Base-by-base conservation (phyloP, 805 yeast species). In the Sugiyamaella chiloensis region DNA sequence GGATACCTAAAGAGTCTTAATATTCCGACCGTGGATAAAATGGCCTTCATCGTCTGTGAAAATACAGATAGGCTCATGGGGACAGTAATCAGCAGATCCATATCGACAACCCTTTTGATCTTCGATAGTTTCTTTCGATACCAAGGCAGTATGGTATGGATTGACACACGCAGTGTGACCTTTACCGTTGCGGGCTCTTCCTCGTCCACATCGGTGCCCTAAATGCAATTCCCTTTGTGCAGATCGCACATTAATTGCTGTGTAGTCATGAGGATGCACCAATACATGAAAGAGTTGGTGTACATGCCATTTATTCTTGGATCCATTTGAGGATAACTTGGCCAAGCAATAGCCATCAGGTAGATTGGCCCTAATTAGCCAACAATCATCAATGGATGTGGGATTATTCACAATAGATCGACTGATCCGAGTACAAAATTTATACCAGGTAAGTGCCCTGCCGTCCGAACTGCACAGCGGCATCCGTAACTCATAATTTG, bases 301-400 rank as follows among this genome's bases (percentile, higher is more conserved):
- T 5, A 34, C 37, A 21, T 34, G 20, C 37, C 37, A 34, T 34
- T 34, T 34, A 21, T 34, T 34, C 20, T 34, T 34, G 37, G 37
- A 34, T 4, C 37, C 37, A 7, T 34, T 34, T 4, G 37, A 34
- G 5, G 37, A 34, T 21, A 34, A 12, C 37, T 34, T 34, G 3
- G 20, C 37, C 20, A 34, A 12, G 7, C 37, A 34, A 21, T 34
- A 34, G 20, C 37, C 37, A 34, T 34, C 37, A 9, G 37, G 20
- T 21, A 34, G 9, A 21, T 34, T 34, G 16, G 37, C 37, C 20
- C 19, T 34, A 11, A 34, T 16, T 5, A 34, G 37, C 37, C 37
- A 34, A 21, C 37, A 34, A 19, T 34, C 37, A 8, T 34, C 20
- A 4, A 16, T 16, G 9, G 37, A 34, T 19, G 11, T 19, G 12